These are phyloP conservation scores for Rhodotorula sp. DNA, from an alignment of 1,284 basidiomycete genomes.

Conservation along the genomic window DNA sequence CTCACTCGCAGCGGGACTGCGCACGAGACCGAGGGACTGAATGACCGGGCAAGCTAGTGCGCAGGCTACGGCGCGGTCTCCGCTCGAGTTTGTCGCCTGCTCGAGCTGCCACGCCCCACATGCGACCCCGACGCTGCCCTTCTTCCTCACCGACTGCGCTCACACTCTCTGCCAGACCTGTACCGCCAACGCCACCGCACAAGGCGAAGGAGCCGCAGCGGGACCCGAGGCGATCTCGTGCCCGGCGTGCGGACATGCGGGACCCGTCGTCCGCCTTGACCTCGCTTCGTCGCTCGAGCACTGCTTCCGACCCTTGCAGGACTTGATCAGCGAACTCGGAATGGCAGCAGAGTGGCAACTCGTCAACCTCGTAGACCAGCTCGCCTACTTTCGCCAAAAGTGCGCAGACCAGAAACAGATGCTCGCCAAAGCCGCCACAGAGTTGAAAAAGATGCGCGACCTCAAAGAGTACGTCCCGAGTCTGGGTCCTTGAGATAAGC, in stretches of 20 bases:
- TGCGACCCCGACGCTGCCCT: neutral
- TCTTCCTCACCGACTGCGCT: conserved; percentile 18
- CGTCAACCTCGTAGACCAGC: conserved; percentile 18
- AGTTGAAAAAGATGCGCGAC: conserved; percentile 18
- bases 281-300: neutral
- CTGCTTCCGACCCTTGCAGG: conserved; percentile 19
- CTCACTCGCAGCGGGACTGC: neutral
- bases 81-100: conserved; percentile 20
- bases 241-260: conserved; percentile 10
- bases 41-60: neutral
- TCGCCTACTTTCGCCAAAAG: conserved; percentile 23
- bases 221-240: conserved; percentile 3
- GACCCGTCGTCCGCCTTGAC: conserved; percentile 15
- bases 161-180: conserved; percentile 30
- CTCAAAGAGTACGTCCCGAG: conserved; percentile 11
- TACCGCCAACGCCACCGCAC: neutral
- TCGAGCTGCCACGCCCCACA: conserved; percentile 7
- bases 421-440: conserved; percentile 4
- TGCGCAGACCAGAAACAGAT: conserved; percentile 20
- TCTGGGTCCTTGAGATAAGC: neutral
- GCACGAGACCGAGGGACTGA: no score
- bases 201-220: neutral
- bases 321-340: neutral
- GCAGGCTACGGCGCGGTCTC: conserved; percentile 2
- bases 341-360: conserved; percentile 23